Evolutionary conservation across 1,284 basidiomycete species (phyloP), one percentile per base, ranked within the genome.

Genomic region (Malassezia slooffiae): DNA sequence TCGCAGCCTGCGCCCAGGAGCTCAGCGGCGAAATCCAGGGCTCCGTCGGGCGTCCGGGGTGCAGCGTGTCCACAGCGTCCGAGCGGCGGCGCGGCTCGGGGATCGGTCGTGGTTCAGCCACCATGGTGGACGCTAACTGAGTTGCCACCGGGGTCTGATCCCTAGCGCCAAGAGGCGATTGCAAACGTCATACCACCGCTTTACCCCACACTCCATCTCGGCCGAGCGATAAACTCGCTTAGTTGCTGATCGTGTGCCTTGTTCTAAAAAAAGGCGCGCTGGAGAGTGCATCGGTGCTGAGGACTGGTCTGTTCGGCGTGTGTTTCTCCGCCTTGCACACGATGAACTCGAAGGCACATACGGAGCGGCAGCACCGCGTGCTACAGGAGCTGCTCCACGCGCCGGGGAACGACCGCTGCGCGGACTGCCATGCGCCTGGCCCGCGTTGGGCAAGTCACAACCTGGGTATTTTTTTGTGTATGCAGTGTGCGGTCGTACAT

Each of bases 371-470:
- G 58, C 80, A 81, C 48, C 78, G 78, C 27, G 71, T 73, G 10
- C 71, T 88, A 23, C 60, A 79, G 5, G 84, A 85, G 43, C 74
- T 87, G 12, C 76, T 74, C 4, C 67, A 71, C 17, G 74, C 76
- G 54, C 81, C 83, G 33, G 85, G 85, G 54, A 88, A 88, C 63
- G 82, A 84, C 78, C 60, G 77, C 17, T 89, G 85, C 67, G 85
- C 85, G 8, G 85, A 89, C 70, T 89, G 85, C 71, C 83, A 81
- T 69, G 73, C 79, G 22, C 75, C 78, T 49, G 76, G 56, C 55
- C 84, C 85, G 4, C 73, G 85, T 72, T 88, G 85, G 85, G 80
- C 83, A 2, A 83, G 81, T 3, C 73, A 82, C 62, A 87, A 80
- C 58, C 71, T 88, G 29, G 50, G 66, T 11, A 63, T 68, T 37